A percentile compares a stretch with the other conserved stretches of the same genome.
These are phyloP conservation scores for Cyanidium caldarium DNA, from an alignment of 23 red algal genomes.

Conservation along the genomic window DNA sequence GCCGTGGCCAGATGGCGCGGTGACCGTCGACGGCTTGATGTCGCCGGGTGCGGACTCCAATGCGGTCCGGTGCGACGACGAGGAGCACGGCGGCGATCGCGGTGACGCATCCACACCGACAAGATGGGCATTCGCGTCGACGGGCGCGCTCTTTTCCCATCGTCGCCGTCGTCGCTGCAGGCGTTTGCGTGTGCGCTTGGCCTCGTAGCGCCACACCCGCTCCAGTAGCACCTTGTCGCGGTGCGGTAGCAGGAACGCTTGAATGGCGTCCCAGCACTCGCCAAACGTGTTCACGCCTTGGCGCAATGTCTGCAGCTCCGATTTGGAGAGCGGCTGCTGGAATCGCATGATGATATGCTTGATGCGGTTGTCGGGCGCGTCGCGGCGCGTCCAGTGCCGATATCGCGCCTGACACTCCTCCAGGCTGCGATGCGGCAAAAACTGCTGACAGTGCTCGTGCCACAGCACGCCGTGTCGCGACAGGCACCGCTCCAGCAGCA, in stretches of 20 bases:
- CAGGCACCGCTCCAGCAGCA: background rate
- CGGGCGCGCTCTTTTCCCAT: too few relatives aligned
- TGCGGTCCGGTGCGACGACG: too few relatives aligned
- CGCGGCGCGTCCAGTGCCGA: background rate
- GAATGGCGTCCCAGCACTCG: slow-evolving; percentile 3
- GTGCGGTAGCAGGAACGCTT: background rate
- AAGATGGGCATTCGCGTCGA: too few relatives aligned
- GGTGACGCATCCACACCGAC: too few relatives aligned
- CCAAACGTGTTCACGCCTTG: slow-evolving; percentile 4
- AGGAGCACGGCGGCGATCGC: too few relatives aligned
- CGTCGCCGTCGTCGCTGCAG: background rate
- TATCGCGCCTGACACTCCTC: background rate
- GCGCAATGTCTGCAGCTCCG: background rate
- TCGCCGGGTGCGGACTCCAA: too few relatives aligned
- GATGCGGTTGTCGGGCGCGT: background rate
- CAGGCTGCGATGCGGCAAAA: background rate
- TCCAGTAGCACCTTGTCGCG: slow-evolving; percentile 4
- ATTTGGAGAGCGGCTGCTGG: background rate
- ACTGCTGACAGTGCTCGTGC: background rate
- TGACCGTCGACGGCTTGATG: too few relatives aligned
- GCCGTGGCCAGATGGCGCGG: too few relatives aligned
- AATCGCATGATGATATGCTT: background rate
- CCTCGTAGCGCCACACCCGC: background rate
- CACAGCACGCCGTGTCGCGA: background rate
- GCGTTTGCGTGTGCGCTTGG: background rate